Evolutionary conservation across 2,329 filamentous ascomycete genomes (phyloP), one percentile per base, ranked within the genome.

Genomic region (Talaromyces pinophilus): DNA sequence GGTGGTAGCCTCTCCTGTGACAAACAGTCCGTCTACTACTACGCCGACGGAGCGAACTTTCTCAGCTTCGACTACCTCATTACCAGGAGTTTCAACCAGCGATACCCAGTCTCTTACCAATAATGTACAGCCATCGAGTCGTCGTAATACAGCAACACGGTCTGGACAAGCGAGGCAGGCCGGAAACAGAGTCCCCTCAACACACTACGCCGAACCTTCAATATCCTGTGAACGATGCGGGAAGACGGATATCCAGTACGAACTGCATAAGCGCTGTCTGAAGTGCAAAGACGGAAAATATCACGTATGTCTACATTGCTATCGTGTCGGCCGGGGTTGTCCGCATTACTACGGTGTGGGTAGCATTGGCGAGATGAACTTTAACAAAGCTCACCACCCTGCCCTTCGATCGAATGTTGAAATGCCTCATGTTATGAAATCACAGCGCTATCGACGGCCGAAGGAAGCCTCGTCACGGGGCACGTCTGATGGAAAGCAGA

Each of bases 271-370:
- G 78, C 91, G 91, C 74, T 98, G 94, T 77, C 77, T 80, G 1
- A 82, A 83, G 60, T 97, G 94, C 76, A 82, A 86, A 17, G 80
- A 84, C 5, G 92, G 92, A 0, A 82, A 86, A 57, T 96, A 90
- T 83, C 90, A 93, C 74, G 82, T 97, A 11, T 98, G 94, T 73
- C 79, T 91, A 1, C 84, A 84, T 69, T 98, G 94, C 80, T 97
- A 96, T 76, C 88, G 92, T 33, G 76, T 82, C 13, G 89, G 90
- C 8, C 86, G 86, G 72, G 93, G 93, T 11, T 98, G 94, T 75
- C 83, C 87, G 19, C 87, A 95, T 75, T 97, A 93, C 92, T 93
- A 90, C 71, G 93, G 94, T 1, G 97, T 97, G 75, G 92, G 92
- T 2, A 84, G 90, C 71, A 85, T 86, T 4, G 92, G 92, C 0